Evolutionary conservation across 257 asterid genomes (phyloP), one percentile per base, ranked within the genome.

Genomic region (Fraxinus pennsylvanica): DNA sequence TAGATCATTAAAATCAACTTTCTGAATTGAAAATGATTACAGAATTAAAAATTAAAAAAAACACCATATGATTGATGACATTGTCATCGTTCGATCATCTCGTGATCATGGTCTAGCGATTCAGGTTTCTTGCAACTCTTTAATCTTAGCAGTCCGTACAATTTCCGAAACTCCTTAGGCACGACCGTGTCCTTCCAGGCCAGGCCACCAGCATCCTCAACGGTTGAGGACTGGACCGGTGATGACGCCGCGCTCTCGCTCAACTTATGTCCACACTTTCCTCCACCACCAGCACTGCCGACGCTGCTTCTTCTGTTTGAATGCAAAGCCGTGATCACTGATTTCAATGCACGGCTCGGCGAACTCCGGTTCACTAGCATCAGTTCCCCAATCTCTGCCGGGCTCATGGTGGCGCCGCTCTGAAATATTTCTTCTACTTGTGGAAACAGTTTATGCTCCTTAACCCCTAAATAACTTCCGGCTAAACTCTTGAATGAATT

Each of bases 331-430:
- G 91, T 83, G 50, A 90, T 88, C 75, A 90, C 91, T 35, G 94
- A 83, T 39, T 84, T 85, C 84, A 88, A 73, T 36, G 94, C 94
- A 1, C 92, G 86, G 85, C 94, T 90, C 0, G 94, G 94, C 39
- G 92, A 88, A 78, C 89, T 85, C 76, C 91, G 85, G 65, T 90
- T 85, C 71, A 81, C 89, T 7, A 90, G 15, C 94, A 90, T 90
- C 84, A 88, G 65, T 71, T 90, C 92, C 30, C 91, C 85, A 78
- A 90, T 88, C 85, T 90, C 94, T 61, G 92, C 92, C 71, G 91
- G 91, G 30, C 91, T 88, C 85, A 90, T 86, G 61, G 87, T 81
- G 0, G 89, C 89, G 6, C 94, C 94, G 84, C 80, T 84, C 85
- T 76, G 87, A 50, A 90, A 84, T 43, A 88, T 88, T 80, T 86